A percentile compares a stretch with the other conserved stretches of the same genome.
phyloP scores from a whole-genome alignment of 306 rosid genomes.

The Rubus parviflorus region DNA sequence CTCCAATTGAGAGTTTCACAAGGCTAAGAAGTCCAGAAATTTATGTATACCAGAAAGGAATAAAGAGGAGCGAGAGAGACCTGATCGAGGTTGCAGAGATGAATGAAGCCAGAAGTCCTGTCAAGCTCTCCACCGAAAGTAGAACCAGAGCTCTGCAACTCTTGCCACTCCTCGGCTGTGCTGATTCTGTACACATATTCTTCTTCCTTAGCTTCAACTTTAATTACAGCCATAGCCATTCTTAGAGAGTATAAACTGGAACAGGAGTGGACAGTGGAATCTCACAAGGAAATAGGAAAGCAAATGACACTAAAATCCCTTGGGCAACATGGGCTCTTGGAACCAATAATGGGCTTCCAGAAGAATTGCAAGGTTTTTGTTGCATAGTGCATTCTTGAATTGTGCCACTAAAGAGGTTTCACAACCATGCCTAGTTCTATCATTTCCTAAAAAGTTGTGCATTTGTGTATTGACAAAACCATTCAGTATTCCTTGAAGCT shows the following conservation, averaged over 20 bases:
- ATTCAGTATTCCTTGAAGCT: too few species aligned
- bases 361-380: too few species aligned
- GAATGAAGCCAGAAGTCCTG: slow-evolving; percentile 67
- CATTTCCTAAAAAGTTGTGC: too few species aligned
- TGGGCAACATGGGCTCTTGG: not conserved
- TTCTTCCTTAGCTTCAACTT: not conserved
- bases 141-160: slow-evolving; percentile 51
- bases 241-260: not conserved
- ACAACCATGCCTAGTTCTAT: too few species aligned
- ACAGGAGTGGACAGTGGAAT: too few species aligned
- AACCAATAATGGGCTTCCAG: not conserved
- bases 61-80: slow-evolving; percentile 26
- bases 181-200: slow-evolving; percentile 78
- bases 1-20: too few species aligned
- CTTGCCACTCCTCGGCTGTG: slow-evolving; percentile 63
- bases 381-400: too few species aligned
- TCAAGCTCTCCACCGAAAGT: slow-evolving; percentile 65
- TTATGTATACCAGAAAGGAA: too few species aligned
- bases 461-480: too few species aligned
- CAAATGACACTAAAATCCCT: not conserved
- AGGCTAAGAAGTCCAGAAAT: too few species aligned
- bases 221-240: slow-evolving; percentile 29
- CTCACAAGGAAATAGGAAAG: too few species aligned
- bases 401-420: too few species aligned
- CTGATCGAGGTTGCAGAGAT: slow-evolving; percentile 80